These are phyloP conservation scores for Wallacemonas sp. DNA, from an alignment of 208 protist species.

Conservation along the genomic window DNA sequence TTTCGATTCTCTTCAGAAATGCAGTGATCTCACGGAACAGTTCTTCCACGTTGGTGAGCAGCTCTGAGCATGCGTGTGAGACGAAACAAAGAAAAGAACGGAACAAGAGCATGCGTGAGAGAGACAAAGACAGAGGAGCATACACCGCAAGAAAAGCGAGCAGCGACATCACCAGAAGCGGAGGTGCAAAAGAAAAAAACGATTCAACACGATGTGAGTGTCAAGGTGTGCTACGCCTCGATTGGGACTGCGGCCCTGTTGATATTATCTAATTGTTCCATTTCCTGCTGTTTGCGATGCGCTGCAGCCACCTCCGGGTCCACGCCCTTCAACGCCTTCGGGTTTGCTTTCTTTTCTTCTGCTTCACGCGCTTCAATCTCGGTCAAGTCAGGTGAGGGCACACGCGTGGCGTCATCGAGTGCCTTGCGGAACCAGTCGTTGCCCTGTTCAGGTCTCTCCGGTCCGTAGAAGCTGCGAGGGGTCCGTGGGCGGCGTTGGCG, in stretches of 20 bases:
- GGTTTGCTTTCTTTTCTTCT: slow-evolving; percentile 36
- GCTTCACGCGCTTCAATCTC: slow-evolving; percentile 44
- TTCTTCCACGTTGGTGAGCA: too few species aligned
- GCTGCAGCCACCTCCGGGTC: background rate
- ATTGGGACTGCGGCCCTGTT: slow-evolving; percentile 10
- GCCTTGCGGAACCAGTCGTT: slow-evolving; percentile 55
- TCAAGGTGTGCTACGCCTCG: slow-evolving; percentile 7
- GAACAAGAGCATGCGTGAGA: background rate
- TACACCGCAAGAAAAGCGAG: too few species aligned
- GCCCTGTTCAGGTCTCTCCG: slow-evolving; percentile 25
- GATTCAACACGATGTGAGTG: slow-evolving; percentile 1
- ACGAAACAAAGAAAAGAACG: slow-evolving; percentile 7
- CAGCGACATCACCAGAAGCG: too few species aligned
- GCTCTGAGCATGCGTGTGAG: background rate
- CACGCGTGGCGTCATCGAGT: slow-evolving; percentile 31
- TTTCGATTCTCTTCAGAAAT: too few species aligned
- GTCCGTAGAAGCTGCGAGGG: slow-evolving; percentile 74
- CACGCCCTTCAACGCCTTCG: slow-evolving; percentile 17
- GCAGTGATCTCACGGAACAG: too few species aligned
- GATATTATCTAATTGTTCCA: background rate
- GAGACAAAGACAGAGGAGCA: slow-evolving; percentile 4
- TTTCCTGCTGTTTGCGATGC: slow-evolving; percentile 2
- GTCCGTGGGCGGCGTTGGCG: slow-evolving; percentile 51
- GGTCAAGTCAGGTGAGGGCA: slow-evolving; percentile 52
- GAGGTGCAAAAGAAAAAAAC: too few species aligned